phyloP scores from a whole-genome alignment of 768 basidiomycete species.

The Calocybe gangraenosa region DNA sequence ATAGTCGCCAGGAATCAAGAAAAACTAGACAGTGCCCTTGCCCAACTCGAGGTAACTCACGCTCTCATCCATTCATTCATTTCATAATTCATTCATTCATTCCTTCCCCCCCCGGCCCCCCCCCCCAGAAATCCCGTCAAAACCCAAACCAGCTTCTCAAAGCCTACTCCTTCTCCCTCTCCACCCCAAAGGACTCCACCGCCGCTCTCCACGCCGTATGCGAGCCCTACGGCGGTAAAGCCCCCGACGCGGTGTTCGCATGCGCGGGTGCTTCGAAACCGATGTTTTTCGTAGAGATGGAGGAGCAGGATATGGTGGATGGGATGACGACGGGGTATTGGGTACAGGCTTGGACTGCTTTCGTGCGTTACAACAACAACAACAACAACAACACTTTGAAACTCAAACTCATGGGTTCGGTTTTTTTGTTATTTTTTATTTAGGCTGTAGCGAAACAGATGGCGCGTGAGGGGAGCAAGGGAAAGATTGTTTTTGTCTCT shows the following conservation, averaged over 20 bases:
- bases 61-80: constrained; percentile 17
- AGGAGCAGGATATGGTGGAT: constrained; percentile 47
- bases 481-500: constrained; percentile 70
- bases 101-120: background rate
- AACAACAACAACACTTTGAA: background rate
- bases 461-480: constrained; percentile 45
- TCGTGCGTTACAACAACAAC: constrained; percentile 29
- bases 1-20: constrained; percentile 77
- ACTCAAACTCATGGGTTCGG: background rate
- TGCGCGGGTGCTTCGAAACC: constrained; percentile 76
- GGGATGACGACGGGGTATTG: constrained; percentile 42
- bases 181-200: constrained; percentile 43
- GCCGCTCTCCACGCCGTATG: constrained; percentile 61
- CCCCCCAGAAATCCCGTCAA: constrained; percentile 44
- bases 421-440: background rate
- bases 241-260: constrained; percentile 72
- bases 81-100: background rate
- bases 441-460: constrained; percentile 69
- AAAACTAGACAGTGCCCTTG: constrained; percentile 57
- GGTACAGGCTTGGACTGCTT: constrained; percentile 52
- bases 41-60: constrained; percentile 61
- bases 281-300: constrained; percentile 71
- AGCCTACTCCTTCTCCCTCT: constrained; percentile 63
- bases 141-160: constrained; percentile 56
- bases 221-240: constrained; percentile 43